phyloP scores from a whole-genome alignment of 495 filamentous ascomycete species.

The Aspergillus wentii region DNA sequence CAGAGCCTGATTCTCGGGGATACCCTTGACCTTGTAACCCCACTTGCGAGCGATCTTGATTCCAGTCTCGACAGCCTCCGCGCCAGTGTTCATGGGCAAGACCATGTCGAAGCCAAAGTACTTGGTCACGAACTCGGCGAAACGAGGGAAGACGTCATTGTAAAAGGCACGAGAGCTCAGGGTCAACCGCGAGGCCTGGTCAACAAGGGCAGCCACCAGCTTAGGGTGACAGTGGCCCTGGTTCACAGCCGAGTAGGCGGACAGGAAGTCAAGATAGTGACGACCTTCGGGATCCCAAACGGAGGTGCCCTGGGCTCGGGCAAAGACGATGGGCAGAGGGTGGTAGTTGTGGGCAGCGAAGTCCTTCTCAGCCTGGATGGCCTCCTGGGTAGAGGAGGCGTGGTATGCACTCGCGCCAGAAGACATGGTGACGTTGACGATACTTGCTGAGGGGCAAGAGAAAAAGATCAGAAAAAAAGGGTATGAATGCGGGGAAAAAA shows the following conservation, averaged over 20 bases:
- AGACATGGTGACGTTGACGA: conserved; percentile 19
- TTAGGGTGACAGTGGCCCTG: conserved; percentile 98
- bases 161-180: conserved; percentile 95
- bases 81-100: conserved; percentile 97
- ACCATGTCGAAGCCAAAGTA: conserved; percentile 98
- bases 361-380: conserved; percentile 73
- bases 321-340: conserved; percentile 88
- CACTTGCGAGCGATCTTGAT: conserved; percentile 98
- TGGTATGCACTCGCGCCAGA: conserved; percentile 60
- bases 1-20: conserved; percentile 76
- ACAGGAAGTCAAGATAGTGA: conserved; percentile 96
- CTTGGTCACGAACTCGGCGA: conserved; percentile 85
- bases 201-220: conserved; percentile 80
- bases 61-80: conserved; percentile 96
- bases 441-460: conserved; percentile 7
- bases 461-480: conserved; percentile 8
- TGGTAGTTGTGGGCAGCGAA: conserved; percentile 99
- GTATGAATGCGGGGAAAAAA: conserved; percentile 9
- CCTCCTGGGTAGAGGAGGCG: conserved; percentile 69
- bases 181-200: conserved; percentile 86
- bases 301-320: conserved; percentile 72
- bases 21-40: conserved; percentile 96
- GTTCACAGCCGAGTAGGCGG: conserved; percentile 96
- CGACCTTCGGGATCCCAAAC: conserved; percentile 98
- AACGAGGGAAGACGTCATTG: conserved; percentile 97